Evolutionary conservation across 495 filamentous ascomycete species (phyloP), one percentile per base, ranked within the genome.

Genomic region (Aspergillus cristatus): DNA sequence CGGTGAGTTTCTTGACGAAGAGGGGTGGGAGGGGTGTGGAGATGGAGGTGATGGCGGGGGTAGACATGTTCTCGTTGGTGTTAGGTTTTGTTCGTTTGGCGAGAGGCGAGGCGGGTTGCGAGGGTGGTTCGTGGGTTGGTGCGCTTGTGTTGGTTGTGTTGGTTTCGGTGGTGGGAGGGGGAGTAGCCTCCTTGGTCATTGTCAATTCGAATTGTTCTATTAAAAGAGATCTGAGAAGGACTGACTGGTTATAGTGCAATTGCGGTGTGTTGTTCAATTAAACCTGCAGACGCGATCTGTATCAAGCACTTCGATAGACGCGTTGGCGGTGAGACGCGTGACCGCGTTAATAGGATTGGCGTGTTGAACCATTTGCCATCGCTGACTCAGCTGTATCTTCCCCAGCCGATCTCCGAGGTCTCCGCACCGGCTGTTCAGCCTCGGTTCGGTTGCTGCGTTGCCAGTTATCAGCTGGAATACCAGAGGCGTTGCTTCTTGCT

Each of bases 1-100:
- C 58, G 12, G 80, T 78, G 37, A 97, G 78, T 57, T 89, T 87
- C 74, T 94, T 88, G 53, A 98, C 78, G 32, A 85, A 74, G 24
- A 94, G 71, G 10, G 81, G 61, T 12, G 80, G 81, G 44, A 55
- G 63, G 18, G 57, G 55, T 47, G 50, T 62, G 45, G 58, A 53
- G 37, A 59, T 61, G 12, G 51, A 58, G 32, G 53, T 66, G 12
- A 61, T 57, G 14, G 57, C 60, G 28, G 60, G 37, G 47, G 35
- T 31, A 40, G 39, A 50, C 38, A 54, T 55, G 37, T 47, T 52
- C 38, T 38, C 48, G 37, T 50, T 46, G 46, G 43, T 46, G 43
- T 49, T 48, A 35, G 48, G 56, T 50, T 79, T 80, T 18, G 74
- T 70, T 34, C 78, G 75, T 65, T 83, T 83, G n/a, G 78, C 62